A percentile compares a stretch with the other conserved stretches of the same genome.
phyloP scores from a whole-genome alignment of 768 basidiomycete genomes.

The Leccinellum albellum region DNA sequence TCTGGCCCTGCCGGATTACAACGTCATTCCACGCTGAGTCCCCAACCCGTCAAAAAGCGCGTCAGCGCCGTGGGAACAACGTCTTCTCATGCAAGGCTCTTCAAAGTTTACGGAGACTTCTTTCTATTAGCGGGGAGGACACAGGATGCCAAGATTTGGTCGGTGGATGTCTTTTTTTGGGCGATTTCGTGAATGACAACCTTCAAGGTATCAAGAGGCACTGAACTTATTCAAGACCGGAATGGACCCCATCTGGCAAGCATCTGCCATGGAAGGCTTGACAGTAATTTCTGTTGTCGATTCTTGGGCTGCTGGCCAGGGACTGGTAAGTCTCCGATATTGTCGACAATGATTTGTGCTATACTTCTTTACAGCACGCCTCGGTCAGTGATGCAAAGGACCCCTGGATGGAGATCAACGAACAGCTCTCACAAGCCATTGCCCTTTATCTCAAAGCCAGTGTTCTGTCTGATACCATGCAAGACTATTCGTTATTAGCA shows the following conservation, averaged over 20 bases:
- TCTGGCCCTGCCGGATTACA: slow-evolving; percentile 35
- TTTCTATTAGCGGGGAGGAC: slow-evolving; percentile 84
- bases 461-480: slow-evolving; percentile 48
- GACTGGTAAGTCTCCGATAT: slow-evolving; percentile 49
- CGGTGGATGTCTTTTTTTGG: slow-evolving; percentile 21
- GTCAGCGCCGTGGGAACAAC: slow-evolving; percentile 59
- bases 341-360: not conserved
- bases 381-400: slow-evolving; percentile 53
- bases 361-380: slow-evolving; percentile 44
- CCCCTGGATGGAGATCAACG: slow-evolving; percentile 71
- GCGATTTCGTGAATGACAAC: slow-evolving; percentile 15
- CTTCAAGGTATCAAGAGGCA: slow-evolving; percentile 79
- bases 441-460: slow-evolving; percentile 58
- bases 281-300: slow-evolving; percentile 78
- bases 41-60: slow-evolving; percentile 52
- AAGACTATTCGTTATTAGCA: slow-evolving; percentile 58
- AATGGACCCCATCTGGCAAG: slow-evolving; percentile 86
- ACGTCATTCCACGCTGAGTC: slow-evolving; percentile 51
- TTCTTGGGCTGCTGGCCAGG: slow-evolving; percentile 76
- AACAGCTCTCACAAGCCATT: slow-evolving; percentile 65
- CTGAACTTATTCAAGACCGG: slow-evolving; percentile 68
- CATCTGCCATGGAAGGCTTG: slow-evolving; percentile 80
- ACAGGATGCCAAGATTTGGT: slow-evolving; percentile 82
- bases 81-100: slow-evolving; percentile 80
- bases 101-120: slow-evolving; percentile 85